Evolutionary conservation across 179 eudicot genomes (phyloP).

Genomic region (Silene coronaria): DNA sequence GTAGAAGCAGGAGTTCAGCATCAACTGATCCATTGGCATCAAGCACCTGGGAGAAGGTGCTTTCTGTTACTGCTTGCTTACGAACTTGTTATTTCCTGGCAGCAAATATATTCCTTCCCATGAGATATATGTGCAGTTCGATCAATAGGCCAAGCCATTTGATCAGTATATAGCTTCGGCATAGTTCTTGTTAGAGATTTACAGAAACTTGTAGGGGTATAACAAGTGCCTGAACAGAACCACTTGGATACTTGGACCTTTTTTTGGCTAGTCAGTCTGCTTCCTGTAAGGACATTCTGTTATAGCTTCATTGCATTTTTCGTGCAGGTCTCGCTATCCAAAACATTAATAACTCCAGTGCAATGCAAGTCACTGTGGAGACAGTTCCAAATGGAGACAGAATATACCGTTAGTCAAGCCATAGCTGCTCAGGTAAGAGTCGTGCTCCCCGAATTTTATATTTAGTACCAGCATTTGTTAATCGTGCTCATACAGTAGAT

Average conservation of each 20-base stretch:
- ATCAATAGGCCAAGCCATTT: too few relatives aligned
- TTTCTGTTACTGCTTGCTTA: neutral
- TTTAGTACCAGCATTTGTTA: neutral
- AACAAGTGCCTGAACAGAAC: too few relatives aligned
- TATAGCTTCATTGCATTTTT: constrained; percentile 2
- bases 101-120: too few relatives aligned
- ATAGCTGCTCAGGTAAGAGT: constrained; percentile 71
- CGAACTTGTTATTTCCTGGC: too few relatives aligned
- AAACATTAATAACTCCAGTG: constrained; percentile 81
- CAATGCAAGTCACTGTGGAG: constrained; percentile 95
- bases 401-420: constrained; percentile 90
- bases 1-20: constrained; percentile 31
- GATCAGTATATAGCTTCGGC: too few relatives aligned
- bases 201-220: too few relatives aligned
- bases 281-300: neutral
- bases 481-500: neutral
- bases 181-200: too few relatives aligned
- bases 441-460: too few relatives aligned
- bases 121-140: too few relatives aligned
- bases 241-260: too few relatives aligned
- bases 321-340: constrained; percentile 63
- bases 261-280: too few relatives aligned
- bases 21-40: constrained; percentile 74
- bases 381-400: constrained; percentile 90
- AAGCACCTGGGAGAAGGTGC: constrained; percentile 91